Percentiles rank a stretch among this genome's conserved stretches.
Conservation (phyloP, 306 rosid genomes). For the Styphnolobium japonicum region DNA sequence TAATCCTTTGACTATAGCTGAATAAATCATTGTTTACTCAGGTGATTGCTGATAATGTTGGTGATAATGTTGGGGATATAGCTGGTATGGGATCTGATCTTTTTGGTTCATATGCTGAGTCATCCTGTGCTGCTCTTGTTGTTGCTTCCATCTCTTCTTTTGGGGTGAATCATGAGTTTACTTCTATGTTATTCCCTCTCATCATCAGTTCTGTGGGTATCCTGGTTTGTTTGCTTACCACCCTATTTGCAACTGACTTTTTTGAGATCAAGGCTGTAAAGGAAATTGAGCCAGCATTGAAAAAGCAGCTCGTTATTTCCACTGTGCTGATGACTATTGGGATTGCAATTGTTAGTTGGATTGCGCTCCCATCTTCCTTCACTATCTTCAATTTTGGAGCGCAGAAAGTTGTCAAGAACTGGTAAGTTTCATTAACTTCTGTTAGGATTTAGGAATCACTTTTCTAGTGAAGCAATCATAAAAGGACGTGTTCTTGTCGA, state of each 20-base stretch:
- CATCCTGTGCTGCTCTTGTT: slow-evolving; percentile 98
- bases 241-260: slow-evolving; percentile 91
- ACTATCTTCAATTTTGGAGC: slow-evolving; percentile 82
- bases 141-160: slow-evolving; percentile 98
- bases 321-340: slow-evolving; percentile 80
- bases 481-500: neutral
- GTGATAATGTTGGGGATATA: slow-evolving; percentile 96
- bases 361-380: slow-evolving; percentile 84
- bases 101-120: slow-evolving; percentile 95
- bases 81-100: slow-evolving; percentile 99
- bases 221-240: slow-evolving; percentile 81
- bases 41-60: slow-evolving; percentile 98
- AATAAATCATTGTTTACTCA: slow-evolving; percentile 18
- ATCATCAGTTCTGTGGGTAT: slow-evolving; percentile 85
- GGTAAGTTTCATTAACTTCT: slow-evolving; percentile 41
- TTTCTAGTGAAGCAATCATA: neutral
- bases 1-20: neutral
- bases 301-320: slow-evolving; percentile 83
- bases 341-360: slow-evolving; percentile 68
- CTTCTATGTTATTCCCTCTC: slow-evolving; percentile 90
- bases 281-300: slow-evolving; percentile 94
- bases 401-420: slow-evolving; percentile 77
- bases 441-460: neutral
- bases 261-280: slow-evolving; percentile 91
- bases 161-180: slow-evolving; percentile 78